A percentile compares a stretch with the other conserved stretches of the same genome.
Evolutionary conservation across 1,284 basidiomycete genomes (phyloP).

Genomic region (Cryptococcus jaspeensis): DNA sequence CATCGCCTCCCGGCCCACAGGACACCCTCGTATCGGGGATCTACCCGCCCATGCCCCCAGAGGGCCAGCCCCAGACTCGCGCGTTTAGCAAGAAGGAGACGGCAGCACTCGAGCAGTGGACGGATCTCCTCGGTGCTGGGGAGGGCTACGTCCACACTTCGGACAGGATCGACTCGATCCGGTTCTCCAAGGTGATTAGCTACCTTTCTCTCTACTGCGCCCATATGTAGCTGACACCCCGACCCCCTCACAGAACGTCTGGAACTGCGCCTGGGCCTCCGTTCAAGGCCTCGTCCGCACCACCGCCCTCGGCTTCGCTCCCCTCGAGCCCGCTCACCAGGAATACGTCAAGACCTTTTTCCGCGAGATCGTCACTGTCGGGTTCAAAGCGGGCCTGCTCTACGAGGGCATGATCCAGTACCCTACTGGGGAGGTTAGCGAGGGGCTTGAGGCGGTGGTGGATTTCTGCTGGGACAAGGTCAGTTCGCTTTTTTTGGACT

Average conservation of each 20-base stretch:
- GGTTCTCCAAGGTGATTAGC: constrained; percentile 34
- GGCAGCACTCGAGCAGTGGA: constrained; percentile 26
- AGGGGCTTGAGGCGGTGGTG: constrained; percentile 20
- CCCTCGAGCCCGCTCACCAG: constrained; percentile 22
- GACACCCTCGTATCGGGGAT: constrained; percentile 38
- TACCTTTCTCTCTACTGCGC: background rate
- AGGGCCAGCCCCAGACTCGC: constrained; percentile 6
- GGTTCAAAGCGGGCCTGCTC: constrained; percentile 39
- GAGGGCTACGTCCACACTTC: constrained; percentile 23
- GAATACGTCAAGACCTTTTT: constrained; percentile 38
- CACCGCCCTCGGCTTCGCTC: constrained; percentile 27
- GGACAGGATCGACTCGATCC: constrained; percentile 32
- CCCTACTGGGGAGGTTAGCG: constrained; percentile 22
- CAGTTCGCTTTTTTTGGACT: constrained; percentile 9
- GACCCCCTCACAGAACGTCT: constrained; percentile 38
- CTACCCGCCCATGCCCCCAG: constrained; percentile 29
- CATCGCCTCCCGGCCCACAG: background rate
- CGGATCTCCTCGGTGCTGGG: constrained; percentile 23
- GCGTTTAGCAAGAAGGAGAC: constrained; percentile 18
- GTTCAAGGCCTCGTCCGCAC: constrained; percentile 42
- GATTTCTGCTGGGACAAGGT: constrained; percentile 25
- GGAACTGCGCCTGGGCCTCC: constrained; percentile 44
- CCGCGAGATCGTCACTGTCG: constrained; percentile 39
- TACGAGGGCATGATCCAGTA: constrained; percentile 36
- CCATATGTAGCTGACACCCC: background rate